Evolutionary conservation across 768 basidiomycete genomes (phyloP).

Genomic region (Termitomyces eurrhizus): DNA sequence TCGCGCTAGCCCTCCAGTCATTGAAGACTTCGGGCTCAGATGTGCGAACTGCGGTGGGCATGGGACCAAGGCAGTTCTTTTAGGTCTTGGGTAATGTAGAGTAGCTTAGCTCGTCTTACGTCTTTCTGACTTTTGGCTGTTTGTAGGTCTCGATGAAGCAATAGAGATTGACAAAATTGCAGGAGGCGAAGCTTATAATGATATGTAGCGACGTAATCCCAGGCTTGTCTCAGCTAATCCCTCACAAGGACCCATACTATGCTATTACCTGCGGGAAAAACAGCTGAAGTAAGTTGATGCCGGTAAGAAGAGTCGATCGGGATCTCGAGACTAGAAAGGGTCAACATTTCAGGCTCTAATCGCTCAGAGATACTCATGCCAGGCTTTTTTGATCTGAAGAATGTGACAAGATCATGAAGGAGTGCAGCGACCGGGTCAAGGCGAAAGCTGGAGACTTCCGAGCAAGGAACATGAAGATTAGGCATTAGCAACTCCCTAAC

Average conservation of each 20-base stretch:
- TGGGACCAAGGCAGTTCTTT: conserved; percentile 51
- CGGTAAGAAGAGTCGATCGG: background rate
- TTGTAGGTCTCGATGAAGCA: conserved; percentile 21
- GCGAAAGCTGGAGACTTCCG: conserved; percentile 43
- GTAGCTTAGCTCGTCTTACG: background rate
- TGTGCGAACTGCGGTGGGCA: conserved; percentile 31
- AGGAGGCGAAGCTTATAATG: conserved; percentile 11
- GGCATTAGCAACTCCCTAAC: conserved; percentile 42
- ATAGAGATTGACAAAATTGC: conserved; percentile 17
- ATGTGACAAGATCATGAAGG: conserved; percentile 39
- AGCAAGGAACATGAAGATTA: conserved; percentile 33
- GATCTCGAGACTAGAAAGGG: background rate
- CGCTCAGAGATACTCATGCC: conserved; percentile 12
- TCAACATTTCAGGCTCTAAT: background rate
- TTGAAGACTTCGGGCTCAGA: conserved; percentile 49
- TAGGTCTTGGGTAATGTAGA: conserved; percentile 39
- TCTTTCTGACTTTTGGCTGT: background rate
- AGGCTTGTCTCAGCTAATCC: background rate
- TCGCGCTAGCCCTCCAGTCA: conserved; percentile 41
- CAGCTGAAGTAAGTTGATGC: background rate
- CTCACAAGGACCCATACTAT: background rate
- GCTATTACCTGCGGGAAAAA: background rate
- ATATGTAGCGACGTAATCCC: background rate
- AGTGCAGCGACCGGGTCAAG: conserved; percentile 27
- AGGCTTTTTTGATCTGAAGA: conserved; percentile 41